These are phyloP conservation scores for Penicillium sp. DNA, from an alignment of 2,329 filamentous ascomycete species.

Conservation along the genomic window DNA sequence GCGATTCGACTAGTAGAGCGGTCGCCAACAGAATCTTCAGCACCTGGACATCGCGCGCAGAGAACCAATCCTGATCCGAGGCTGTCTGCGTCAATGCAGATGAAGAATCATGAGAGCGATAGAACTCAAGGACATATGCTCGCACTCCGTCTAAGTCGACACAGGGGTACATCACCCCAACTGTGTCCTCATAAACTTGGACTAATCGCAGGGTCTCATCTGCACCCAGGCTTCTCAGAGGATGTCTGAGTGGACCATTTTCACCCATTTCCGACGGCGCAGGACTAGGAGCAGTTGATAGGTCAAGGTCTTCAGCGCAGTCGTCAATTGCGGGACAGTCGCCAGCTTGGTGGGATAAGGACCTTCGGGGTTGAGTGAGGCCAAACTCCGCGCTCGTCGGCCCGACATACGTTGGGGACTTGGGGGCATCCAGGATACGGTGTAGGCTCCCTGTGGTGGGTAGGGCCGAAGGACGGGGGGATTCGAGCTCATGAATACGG, in stretches of 20 bases:
- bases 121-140: constrained; percentile 36
- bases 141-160: constrained; percentile 70
- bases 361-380: constrained; percentile 20
- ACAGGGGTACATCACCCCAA: constrained; percentile 86
- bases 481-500: constrained; percentile 31
- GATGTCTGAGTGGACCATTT: constrained; percentile 56
- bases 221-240: constrained; percentile 70
- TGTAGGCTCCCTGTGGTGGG: constrained; percentile 19
- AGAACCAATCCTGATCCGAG: constrained; percentile 38
- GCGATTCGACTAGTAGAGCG: constrained; percentile 70
- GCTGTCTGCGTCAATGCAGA: background rate
- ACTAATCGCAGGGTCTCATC: constrained; percentile 77
- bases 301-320: constrained; percentile 22
- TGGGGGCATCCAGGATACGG: constrained; percentile 35
- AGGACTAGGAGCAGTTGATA: constrained; percentile 22
- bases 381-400: constrained; percentile 41
- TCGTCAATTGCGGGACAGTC: constrained; percentile 5
- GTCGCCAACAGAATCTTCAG: constrained; percentile 80
- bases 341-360: background rate
- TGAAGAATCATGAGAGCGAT: constrained; percentile 12
- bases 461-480: constrained; percentile 14
- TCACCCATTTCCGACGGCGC: constrained; percentile 26
- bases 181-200: constrained; percentile 78
- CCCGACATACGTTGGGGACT: constrained; percentile 36
- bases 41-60: constrained; percentile 58